Evolutionary conservation across 2,329 filamentous ascomycete species (phyloP).

Genomic region (Alternaria conjuncta): DNA sequence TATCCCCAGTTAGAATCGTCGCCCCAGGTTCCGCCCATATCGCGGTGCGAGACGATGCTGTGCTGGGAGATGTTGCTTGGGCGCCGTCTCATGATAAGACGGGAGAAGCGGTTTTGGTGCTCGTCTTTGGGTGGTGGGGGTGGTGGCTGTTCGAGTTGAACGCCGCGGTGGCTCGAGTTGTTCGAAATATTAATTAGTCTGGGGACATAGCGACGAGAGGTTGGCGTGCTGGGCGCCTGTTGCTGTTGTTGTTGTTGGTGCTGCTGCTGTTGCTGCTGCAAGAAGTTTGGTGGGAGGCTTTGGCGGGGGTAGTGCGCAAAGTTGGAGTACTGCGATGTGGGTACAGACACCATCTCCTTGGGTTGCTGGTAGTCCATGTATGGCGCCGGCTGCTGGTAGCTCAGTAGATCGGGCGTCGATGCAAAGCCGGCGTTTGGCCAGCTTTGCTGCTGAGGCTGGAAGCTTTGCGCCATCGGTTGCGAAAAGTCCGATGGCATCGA

Average conservation of each 20-base stretch:
- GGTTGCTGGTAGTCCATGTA: slow-evolving; percentile 42
- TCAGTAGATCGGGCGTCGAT: slow-evolving; percentile 43
- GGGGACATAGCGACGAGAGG: slow-evolving; percentile 41
- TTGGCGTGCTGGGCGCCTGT: slow-evolving; percentile 14
- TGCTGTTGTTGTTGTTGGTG: slow-evolving; percentile 8
- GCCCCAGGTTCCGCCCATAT: slow-evolving; percentile 41
- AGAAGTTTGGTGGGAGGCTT: slow-evolving; percentile 46
- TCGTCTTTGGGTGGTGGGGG: slow-evolving; percentile 47
- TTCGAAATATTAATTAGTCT: slow-evolving; percentile 45
- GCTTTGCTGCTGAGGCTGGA: slow-evolving; percentile 35
- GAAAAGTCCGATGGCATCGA: slow-evolving; percentile 41
- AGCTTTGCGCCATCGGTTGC: slow-evolving; percentile 41
- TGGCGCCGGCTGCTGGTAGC: slow-evolving; percentile 37
- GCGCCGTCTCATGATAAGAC: slow-evolving; percentile 44
- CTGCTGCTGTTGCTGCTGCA: slow-evolving; percentile 26
- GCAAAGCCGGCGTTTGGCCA: slow-evolving; percentile 47
- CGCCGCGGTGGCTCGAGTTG: slow-evolving; percentile 32
- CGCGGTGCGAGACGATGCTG: slow-evolving; percentile 38
- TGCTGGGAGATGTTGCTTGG: slow-evolving; percentile 49
- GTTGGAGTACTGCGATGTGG: slow-evolving; percentile 43
- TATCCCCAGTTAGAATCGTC: slow-evolving; percentile 46
- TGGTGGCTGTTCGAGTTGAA: slow-evolving; percentile 40
- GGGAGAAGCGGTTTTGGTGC: slow-evolving; percentile 42
- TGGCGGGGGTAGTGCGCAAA: slow-evolving; percentile 44
- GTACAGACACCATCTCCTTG: slow-evolving; percentile 42